A percentile compares a stretch with the other conserved stretches of the same genome.
These are phyloP conservation scores for Collybiopsis confluens DNA, from an alignment of 768 basidiomycete genomes.

Conservation along the genomic window DNA sequence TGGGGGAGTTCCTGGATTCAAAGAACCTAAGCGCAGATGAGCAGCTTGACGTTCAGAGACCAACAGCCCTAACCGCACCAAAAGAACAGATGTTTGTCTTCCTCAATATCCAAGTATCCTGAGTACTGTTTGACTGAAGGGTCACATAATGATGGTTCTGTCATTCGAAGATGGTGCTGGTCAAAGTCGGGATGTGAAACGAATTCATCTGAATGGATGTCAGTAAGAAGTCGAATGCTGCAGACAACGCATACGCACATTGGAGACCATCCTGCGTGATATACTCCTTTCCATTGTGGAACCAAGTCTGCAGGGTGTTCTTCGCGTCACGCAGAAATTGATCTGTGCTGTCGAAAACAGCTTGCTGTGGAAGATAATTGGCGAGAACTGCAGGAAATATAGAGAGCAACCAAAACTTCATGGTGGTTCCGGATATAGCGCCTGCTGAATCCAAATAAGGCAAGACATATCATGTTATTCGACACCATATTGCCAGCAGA, in stretches of 20 bases:
- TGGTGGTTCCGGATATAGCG: conserved; percentile 20
- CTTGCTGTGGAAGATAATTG: conserved; percentile 41
- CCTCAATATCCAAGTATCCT: conserved; percentile 78
- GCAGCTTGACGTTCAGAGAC: not conserved
- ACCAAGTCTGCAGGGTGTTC: conserved; percentile 57
- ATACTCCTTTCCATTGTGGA: conserved; percentile 57
- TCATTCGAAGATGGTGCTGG: conserved; percentile 54
- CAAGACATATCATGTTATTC: not conserved
- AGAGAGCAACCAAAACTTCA: conserved; percentile 34
- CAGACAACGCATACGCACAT: conserved; percentile 36
- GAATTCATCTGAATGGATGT: conserved; percentile 51
- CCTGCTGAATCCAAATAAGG: conserved; percentile 65
- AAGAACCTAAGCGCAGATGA: conserved; percentile 64
- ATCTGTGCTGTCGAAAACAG: conserved; percentile 31
- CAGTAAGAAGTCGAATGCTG: not conserved
- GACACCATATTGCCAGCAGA: conserved; percentile 81
- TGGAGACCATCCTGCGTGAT: conserved; percentile 66
- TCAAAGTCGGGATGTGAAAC: conserved; percentile 49
- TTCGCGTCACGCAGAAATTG: conserved; percentile 39
- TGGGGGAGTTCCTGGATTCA: conserved; percentile 72
- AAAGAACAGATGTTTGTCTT: conserved; percentile 83
- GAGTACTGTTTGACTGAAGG: conserved; percentile 74
- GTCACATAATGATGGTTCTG: conserved; percentile 74
- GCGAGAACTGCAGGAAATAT: conserved; percentile 29
- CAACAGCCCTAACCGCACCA: conserved; percentile 41